Conservation (phyloP, 345 rosid species). For the Heritiera fomes region DNA sequence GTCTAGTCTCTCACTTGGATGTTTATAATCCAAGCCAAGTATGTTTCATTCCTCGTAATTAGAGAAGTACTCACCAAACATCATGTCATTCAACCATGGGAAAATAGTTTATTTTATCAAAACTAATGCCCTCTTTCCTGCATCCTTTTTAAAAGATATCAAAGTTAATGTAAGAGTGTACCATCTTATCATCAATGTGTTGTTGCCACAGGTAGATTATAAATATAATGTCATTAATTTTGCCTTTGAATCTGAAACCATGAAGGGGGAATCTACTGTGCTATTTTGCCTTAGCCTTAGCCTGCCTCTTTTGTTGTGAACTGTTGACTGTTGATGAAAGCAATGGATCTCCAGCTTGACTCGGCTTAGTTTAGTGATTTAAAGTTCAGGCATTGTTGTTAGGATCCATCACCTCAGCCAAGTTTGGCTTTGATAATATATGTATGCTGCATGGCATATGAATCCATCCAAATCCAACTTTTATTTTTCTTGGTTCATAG, state of each 20-base stretch:
- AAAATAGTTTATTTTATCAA: not conserved
- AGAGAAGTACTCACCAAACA: not conserved
- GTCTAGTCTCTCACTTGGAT: not conserved
- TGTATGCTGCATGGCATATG: not conserved
- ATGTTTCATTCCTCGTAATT: not conserved
- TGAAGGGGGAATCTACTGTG: too few relatives aligned
- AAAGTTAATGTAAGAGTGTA: not conserved
- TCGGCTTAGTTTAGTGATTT: too few relatives aligned
- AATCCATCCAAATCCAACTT: not conserved
- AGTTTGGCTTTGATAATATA: too few relatives aligned
- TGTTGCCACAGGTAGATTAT: not conserved
- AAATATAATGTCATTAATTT: not conserved
- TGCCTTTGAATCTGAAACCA: not conserved
- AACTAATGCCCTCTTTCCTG: not conserved
- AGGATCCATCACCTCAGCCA: too few relatives aligned
- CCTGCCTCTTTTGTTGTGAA: too few relatives aligned
- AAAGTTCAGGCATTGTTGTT: too few relatives aligned
- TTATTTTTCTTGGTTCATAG: too few relatives aligned
- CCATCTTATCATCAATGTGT: not conserved
- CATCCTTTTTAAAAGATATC: not conserved
- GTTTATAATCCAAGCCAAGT: conserved; percentile 1
- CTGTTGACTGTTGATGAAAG: too few relatives aligned
- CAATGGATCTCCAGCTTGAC: too few relatives aligned
- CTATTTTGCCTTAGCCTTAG: too few relatives aligned
- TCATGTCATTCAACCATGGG: not conserved